Evolutionary conservation across 2,329 filamentous ascomycete genomes (phyloP).

Genomic region (Fusarium duplospermum): DNA sequence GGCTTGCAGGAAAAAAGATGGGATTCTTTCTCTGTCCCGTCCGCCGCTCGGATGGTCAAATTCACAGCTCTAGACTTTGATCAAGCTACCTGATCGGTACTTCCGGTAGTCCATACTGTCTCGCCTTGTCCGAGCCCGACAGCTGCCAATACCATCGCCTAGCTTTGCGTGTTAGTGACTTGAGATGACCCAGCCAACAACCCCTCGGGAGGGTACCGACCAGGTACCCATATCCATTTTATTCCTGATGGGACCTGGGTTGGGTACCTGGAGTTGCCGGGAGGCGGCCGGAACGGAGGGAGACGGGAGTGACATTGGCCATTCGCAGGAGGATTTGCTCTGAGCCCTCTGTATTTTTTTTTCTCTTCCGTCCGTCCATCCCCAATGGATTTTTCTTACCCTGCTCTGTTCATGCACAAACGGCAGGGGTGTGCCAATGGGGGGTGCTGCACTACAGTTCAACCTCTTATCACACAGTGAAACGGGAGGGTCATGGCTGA

Average conservation of each 20-base stretch:
- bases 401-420: slow-evolving; percentile 33
- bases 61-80: background rate
- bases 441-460: slow-evolving; percentile 8
- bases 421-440: slow-evolving; percentile 33
- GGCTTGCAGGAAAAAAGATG: background rate
- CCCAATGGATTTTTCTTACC: slow-evolving; percentile 42
- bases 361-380: slow-evolving; percentile 36
- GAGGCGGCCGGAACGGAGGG: slow-evolving; percentile 30
- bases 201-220: slow-evolving; percentile 16
- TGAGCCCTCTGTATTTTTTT: slow-evolving; percentile 4
- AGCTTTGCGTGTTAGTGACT: slow-evolving; percentile 7
- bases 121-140: background rate
- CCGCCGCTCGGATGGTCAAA: background rate
- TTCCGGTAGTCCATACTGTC: background rate
- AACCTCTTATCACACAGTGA: slow-evolving; percentile 24
- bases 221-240: slow-evolving; percentile 25
- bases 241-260: slow-evolving; percentile 1
- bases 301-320: slow-evolving; percentile 23
- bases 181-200: background rate
- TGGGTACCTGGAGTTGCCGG: slow-evolving; percentile 17
- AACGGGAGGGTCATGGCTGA: background rate
- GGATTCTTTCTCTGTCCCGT: background rate
- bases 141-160: background rate
- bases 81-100: background rate
- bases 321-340: slow-evolving; percentile 19